A percentile compares a stretch with the other conserved stretches of the same genome.
These are phyloP conservation scores for Leonotis leonurus DNA, from an alignment of 257 asterid genomes.

Conservation along the genomic window DNA sequence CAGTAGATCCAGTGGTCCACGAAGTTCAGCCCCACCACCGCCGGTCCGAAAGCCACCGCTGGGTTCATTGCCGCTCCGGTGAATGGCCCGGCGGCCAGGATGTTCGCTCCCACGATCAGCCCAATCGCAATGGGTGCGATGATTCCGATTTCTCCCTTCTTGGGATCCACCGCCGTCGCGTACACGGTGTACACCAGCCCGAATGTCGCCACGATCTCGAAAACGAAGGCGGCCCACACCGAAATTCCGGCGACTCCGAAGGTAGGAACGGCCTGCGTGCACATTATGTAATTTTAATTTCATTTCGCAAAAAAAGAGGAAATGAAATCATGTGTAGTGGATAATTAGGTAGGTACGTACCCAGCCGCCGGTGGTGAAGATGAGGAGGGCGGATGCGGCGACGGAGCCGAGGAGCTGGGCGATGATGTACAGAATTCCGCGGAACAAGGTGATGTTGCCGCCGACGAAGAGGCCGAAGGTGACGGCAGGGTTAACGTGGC, in stretches of 20 bases:
- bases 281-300: too few relatives aligned
- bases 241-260: conserved; percentile 22
- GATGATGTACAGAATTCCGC: conserved; percentile 43
- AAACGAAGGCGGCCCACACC: conserved; percentile 32
- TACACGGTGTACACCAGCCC: conserved; percentile 53
- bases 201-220: conserved; percentile 49
- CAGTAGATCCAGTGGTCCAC: conserved; percentile 50
- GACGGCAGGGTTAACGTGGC: conserved; percentile 72
- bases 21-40: conserved; percentile 30
- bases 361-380: conserved; percentile 38
- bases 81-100: conserved; percentile 47
- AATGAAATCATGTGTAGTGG: neutral
- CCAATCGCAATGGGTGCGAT: conserved; percentile 49
- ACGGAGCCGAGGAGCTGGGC: conserved; percentile 56
- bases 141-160: conserved; percentile 47
- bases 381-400: conserved; percentile 37
- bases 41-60: conserved; percentile 43
- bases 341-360: conserved; percentile 23
- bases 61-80: conserved; percentile 62
- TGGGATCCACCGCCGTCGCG: conserved; percentile 57
- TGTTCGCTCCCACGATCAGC: conserved; percentile 50
- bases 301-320: neutral
- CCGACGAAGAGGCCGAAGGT: conserved; percentile 50
- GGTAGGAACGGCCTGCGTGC: conserved; percentile 23
- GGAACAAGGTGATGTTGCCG: conserved; percentile 49